Conservation (phyloP, 2,329 filamentous ascomycete species). For the Penicillium nordicum region DNA sequence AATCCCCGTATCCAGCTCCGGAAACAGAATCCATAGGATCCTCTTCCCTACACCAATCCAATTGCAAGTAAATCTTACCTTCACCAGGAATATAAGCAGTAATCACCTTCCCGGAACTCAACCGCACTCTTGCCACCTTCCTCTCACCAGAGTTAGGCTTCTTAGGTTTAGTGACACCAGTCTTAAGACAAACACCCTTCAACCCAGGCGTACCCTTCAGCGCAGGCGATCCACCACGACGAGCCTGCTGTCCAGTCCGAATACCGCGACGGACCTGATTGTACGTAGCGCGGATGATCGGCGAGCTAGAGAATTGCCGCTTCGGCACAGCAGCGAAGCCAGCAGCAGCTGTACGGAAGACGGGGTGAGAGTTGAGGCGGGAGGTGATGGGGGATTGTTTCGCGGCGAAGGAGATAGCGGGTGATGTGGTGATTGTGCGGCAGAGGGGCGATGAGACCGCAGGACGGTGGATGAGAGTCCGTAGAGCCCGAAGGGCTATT, state of each 20-base stretch:
- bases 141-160: constrained; percentile 98
- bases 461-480: constrained; percentile 32
- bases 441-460: constrained; percentile 16
- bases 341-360: constrained; percentile 28
- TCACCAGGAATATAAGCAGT: constrained; percentile 96
- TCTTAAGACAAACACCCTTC: constrained; percentile 94
- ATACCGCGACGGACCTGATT: constrained; percentile 75
- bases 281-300: constrained; percentile 59
- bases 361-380: constrained; percentile 27
- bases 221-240: constrained; percentile 84
- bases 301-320: constrained; percentile 57
- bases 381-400: constrained; percentile 19
- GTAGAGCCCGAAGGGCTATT: constrained; percentile 35
- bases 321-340: constrained; percentile 19
- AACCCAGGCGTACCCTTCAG: constrained; percentile 72
- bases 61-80: constrained; percentile 48
- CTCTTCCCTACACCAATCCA: constrained; percentile 14
- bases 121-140: constrained; percentile 86
- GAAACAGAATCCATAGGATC: neutral
- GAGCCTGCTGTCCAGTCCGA: constrained; percentile 72
- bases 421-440: constrained; percentile 26
- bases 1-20: neutral
- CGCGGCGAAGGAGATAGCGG: constrained; percentile 13
- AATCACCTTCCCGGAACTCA: constrained; percentile 81
- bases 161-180: constrained; percentile 91